Evolutionary conservation across 768 basidiomycete species (phyloP).

Genomic region (Harrya chromipes): DNA sequence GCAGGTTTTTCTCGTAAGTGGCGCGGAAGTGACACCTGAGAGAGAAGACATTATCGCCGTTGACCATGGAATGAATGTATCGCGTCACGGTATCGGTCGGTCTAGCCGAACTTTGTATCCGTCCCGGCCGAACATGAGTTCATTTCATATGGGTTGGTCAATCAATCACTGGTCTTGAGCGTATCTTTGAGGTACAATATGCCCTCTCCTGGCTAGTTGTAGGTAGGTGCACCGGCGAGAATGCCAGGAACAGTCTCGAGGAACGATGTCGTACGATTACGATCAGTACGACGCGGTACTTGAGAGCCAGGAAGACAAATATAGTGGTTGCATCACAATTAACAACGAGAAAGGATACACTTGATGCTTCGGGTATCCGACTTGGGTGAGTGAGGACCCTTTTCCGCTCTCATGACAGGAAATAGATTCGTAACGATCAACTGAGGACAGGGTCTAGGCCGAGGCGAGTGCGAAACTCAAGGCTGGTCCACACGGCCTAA

Average conservation of each 20-base stretch:
- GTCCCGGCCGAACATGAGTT: conserved; percentile 2
- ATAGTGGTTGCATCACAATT: conserved; percentile 30
- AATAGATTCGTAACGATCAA: conserved; percentile 5
- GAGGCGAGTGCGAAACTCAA: conserved; percentile 11
- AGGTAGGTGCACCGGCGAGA: conserved; percentile 3
- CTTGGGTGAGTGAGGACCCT: conserved; percentile 11
- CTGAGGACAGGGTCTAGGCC: conserved; percentile 12
- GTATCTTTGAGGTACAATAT: not conserved
- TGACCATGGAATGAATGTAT: conserved; percentile 21
- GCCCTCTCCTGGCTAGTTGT: not conserved
- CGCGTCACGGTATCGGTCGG: conserved; percentile 18
- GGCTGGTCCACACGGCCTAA: conserved; percentile 8
- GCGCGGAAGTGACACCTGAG: conserved; percentile 27
- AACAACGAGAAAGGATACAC: conserved; percentile 29
- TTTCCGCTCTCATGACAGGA: conserved; percentile 10
- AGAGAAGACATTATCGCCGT: conserved; percentile 13
- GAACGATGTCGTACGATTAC: conserved; percentile 29
- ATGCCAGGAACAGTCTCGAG: conserved; percentile 22
- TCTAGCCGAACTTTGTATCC: conserved; percentile 12
- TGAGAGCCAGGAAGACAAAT: conserved; percentile 29
- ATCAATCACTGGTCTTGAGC: not conserved
- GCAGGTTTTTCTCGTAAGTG: conserved; percentile 29
- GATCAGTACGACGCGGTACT: conserved; percentile 7
- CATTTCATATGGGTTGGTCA: conserved; percentile 6
- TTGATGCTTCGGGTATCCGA: conserved; percentile 6